Conservation (phyloP, 78 protist genomes). For the Dictyostelium capitatum region DNA sequence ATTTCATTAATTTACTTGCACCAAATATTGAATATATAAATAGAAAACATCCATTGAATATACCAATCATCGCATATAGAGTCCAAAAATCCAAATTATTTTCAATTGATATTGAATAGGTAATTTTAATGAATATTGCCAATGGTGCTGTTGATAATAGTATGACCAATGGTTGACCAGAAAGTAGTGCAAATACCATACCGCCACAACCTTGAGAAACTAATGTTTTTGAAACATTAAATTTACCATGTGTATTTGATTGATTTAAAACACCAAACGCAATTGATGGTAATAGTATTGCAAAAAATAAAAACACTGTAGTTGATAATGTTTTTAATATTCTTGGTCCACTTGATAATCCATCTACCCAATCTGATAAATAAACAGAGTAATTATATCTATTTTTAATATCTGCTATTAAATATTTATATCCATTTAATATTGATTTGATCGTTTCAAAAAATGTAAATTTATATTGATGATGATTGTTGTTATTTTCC, state of each 20-base stretch:
- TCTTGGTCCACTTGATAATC: background rate
- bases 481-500: background rate
- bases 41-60: constrained; percentile 17
- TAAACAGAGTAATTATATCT: background rate
- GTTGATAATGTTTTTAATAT: constrained; percentile 26
- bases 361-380: constrained; percentile 21
- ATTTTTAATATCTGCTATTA: background rate
- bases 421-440: constrained; percentile 2
- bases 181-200: constrained; percentile 2
- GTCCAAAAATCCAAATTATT: constrained; percentile 27
- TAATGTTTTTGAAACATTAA: constrained; percentile 20
- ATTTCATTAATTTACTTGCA: constrained; percentile 20
- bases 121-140: constrained; percentile 35
- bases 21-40: constrained; percentile 5
- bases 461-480: background rate
- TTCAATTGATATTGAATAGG: constrained; percentile 1
- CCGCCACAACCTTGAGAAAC: constrained; percentile 25
- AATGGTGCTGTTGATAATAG: constrained; percentile 41
- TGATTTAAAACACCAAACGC: constrained; percentile 37
- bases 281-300: constrained; percentile 20
- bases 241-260: constrained; percentile 6
- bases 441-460: no score
- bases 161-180: constrained; percentile 40
- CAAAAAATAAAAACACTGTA: constrained; percentile 33
- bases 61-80: constrained; percentile 24